phyloP scores from a whole-genome alignment of 2,329 filamentous ascomycete genomes.

The Tolypocladium pustulatum region DNA sequence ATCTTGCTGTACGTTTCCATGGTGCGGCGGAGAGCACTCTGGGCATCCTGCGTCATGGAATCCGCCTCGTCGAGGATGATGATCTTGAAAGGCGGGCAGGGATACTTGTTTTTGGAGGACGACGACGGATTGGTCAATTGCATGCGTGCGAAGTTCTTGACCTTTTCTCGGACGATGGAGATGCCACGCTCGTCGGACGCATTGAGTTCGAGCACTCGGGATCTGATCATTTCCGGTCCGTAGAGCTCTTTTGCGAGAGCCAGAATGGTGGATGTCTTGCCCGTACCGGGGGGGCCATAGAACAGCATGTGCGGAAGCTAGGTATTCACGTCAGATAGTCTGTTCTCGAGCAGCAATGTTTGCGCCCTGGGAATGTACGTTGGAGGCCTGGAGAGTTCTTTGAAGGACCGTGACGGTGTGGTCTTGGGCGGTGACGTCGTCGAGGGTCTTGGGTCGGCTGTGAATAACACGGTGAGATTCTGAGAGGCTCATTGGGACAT shows the following conservation, averaged over 20 bases:
- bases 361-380: slow-evolving; percentile 40
- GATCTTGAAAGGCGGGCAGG: slow-evolving; percentile 97
- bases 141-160: slow-evolving; percentile 96
- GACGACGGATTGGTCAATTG: slow-evolving; percentile 77
- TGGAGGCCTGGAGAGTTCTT: slow-evolving; percentile 86
- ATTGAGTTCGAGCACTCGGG: slow-evolving; percentile 96
- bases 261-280: slow-evolving; percentile 96
- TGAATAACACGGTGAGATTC: slow-evolving; percentile 8
- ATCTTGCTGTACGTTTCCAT: slow-evolving; percentile 99
- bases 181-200: slow-evolving; percentile 98
- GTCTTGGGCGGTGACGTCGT: slow-evolving; percentile 94
- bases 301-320: slow-evolving; percentile 96
- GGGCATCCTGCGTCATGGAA: slow-evolving; percentile 97
- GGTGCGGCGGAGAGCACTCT: slow-evolving; percentile 81
- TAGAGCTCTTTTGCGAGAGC: slow-evolving; percentile 96
- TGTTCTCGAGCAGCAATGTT: neutral
- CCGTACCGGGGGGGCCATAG: slow-evolving; percentile 93
- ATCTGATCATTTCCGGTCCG: slow-evolving; percentile 84
- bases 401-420: slow-evolving; percentile 91
- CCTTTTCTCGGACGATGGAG: slow-evolving; percentile 90
- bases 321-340: neutral
- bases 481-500: slow-evolving; percentile 6
- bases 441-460: slow-evolving; percentile 86
- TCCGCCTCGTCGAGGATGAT: slow-evolving; percentile 97
- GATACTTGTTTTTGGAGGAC: slow-evolving; percentile 61